Base-by-base conservation (phyloP, 2,329 filamentous ascomycete genomes). In the Colletotrichum simmondsii region DNA sequence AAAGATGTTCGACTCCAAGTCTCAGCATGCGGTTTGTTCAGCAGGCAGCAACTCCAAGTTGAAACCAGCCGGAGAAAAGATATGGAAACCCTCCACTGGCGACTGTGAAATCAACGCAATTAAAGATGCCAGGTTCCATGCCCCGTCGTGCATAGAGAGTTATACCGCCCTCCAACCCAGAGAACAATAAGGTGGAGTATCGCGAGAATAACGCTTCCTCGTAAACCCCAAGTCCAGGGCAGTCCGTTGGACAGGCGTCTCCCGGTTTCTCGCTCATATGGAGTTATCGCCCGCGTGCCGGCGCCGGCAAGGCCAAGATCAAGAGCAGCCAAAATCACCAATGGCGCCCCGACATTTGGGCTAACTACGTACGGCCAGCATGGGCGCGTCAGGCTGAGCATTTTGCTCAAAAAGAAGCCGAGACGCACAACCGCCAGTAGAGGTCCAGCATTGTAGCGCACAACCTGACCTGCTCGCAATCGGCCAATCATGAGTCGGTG, bases 361-460 rank as follows among this genome's bases (percentile, higher is more conserved):
- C 88, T 92, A n/a, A 90, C 87, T 56, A 91, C 90, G 70, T 92
- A 91, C 0, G 95, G 95, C 79, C 90, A 91, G 80, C 95, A 98
- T 1, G 92, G 89, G 59, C 88, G 86, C 3, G 89, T 87, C 11
- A 97, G 82, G 0, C 90, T 90, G 14, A 88, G 83, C 10, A 95
- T 83, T 81, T 97, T 98, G 62, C 88, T 75, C 6, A 92, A 80
- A 77, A 97, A 95, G 1, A 95, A 76, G 1, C 81, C 77, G 3
- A 94, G 81, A 60, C 92, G 92, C 24, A 88, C 75, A 5, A 84
- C 65, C 61, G 81, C 80, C 80, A 81, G 77, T 74, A 81, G 75
- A 5, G 78, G 77, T 26, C 78, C 79, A 7, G 75, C 76, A 74
- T 83, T 80, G 42, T 64, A 52, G 42, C 35, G 30, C 19, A 77